A percentile compares a stretch with the other conserved stretches of the same genome.
Conservation (phyloP, 257 asterid species). For the Marsdenia floribunda region DNA sequence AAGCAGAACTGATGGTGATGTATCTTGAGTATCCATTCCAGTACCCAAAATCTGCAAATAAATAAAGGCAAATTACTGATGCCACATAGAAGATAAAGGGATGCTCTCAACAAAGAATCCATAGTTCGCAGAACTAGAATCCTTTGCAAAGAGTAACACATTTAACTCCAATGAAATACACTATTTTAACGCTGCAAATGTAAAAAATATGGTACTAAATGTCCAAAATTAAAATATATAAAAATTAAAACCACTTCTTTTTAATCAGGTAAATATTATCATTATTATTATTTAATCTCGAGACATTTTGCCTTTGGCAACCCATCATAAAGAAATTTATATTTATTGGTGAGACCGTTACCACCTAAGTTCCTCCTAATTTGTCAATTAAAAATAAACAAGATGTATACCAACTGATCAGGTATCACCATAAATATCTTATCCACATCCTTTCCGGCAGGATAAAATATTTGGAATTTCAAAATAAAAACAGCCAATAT, state of each 20-base stretch:
- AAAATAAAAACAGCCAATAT: background rate
- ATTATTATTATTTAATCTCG: too few relatives aligned
- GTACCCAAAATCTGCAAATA: slow-evolving; percentile 90
- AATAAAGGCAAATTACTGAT: background rate
- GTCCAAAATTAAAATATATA: background rate
- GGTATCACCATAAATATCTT: background rate
- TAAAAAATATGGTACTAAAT: background rate
- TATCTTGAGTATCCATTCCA: slow-evolving; percentile 99
- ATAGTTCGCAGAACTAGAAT: background rate
- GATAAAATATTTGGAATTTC: background rate
- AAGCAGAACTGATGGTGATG: slow-evolving; percentile 87
- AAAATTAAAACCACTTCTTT: background rate
- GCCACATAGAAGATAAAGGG: background rate
- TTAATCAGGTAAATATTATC: too few relatives aligned
- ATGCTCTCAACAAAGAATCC: background rate
- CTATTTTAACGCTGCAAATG: background rate
- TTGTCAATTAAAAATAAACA: background rate
- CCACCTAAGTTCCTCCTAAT: background rate
- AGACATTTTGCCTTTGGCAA: too few relatives aligned
- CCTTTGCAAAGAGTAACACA: background rate
- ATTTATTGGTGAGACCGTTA: too few relatives aligned
- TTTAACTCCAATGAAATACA: background rate
- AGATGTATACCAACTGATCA: background rate
- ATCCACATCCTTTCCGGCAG: background rate
- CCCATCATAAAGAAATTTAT: too few relatives aligned